Conservation (phyloP, 495 filamentous ascomycete species). For the Penicillium odoratum region DNA sequence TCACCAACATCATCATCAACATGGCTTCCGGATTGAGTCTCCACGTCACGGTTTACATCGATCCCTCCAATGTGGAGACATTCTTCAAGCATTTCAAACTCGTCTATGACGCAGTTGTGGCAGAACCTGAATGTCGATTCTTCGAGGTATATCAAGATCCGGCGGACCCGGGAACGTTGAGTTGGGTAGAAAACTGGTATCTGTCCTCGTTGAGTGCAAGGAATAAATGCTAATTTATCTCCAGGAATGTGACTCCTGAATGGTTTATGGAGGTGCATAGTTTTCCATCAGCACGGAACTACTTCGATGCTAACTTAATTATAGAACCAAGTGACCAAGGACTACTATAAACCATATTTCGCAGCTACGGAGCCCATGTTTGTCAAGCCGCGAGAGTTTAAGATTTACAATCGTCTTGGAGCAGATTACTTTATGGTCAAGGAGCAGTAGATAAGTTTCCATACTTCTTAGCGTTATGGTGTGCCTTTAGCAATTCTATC, state of each 20-base stretch:
- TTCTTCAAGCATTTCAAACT: constrained; percentile 43
- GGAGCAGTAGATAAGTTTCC: constrained; percentile 3
- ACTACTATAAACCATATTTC: constrained; percentile 51
- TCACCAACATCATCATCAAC: neutral
- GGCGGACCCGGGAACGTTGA: constrained; percentile 43
- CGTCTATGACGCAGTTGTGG: constrained; percentile 41
- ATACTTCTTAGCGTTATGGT: neutral
- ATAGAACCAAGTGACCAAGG: constrained; percentile 50
- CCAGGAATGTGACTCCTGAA: constrained; percentile 33
- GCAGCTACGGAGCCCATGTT: constrained; percentile 50
- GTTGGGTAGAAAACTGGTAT: constrained; percentile 51
- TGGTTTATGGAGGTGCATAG: constrained; percentile 40
- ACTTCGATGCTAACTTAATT: constrained; percentile 1
- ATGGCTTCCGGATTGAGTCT: constrained; percentile 20
- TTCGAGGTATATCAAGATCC: constrained; percentile 47
- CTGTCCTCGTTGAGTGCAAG: neutral
- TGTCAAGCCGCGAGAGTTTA: constrained; percentile 43
- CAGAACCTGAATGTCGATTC: constrained; percentile 49
- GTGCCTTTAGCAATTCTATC: neutral
- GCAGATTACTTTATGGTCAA: constrained; percentile 33
- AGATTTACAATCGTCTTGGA: constrained; percentile 39
- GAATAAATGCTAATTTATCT: neutral
- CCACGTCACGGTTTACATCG: constrained; percentile 45
- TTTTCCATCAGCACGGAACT: neutral
- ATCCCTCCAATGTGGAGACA: constrained; percentile 38